Conservation (phyloP, 495 filamentous ascomycete species). For the Tuber calosporum region DNA sequence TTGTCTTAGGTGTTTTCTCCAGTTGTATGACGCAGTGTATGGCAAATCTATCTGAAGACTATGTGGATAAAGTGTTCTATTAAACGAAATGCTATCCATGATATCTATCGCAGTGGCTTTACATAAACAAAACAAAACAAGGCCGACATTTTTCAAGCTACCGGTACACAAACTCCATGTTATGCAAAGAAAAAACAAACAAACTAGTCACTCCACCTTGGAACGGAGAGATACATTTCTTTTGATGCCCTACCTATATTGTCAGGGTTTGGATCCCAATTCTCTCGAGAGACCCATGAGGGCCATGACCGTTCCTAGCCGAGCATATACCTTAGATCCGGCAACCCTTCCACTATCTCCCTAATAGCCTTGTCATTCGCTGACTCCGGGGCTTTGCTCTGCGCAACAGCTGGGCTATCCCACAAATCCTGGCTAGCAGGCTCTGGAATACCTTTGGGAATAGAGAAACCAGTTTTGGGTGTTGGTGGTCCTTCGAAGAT, state of each 20-base stretch:
- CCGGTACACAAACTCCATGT: not conserved
- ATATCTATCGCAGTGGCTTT: not conserved
- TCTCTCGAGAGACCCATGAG: not conserved
- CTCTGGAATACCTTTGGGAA: not conserved
- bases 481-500: constrained; percentile 32
- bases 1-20: not conserved
- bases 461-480: constrained; percentile 6
- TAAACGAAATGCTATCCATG: not conserved
- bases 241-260: not conserved
- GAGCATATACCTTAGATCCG: constrained; percentile 45
- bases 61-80: not conserved
- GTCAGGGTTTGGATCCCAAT: not conserved
- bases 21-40: not conserved
- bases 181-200: not conserved
- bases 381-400: constrained; percentile 23
- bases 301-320: not conserved
- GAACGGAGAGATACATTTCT: not conserved
- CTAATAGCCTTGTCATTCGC: constrained; percentile 35
- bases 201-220: not conserved
- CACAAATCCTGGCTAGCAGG: constrained; percentile 27
- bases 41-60: not conserved
- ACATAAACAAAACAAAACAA: not conserved
- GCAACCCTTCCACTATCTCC: constrained; percentile 41
- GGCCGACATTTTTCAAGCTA: not conserved
- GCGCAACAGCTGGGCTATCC: constrained; percentile 24